phyloP scores from a whole-genome alignment of 106 monocot genomes.

The Platanthera guangdongensis region DNA sequence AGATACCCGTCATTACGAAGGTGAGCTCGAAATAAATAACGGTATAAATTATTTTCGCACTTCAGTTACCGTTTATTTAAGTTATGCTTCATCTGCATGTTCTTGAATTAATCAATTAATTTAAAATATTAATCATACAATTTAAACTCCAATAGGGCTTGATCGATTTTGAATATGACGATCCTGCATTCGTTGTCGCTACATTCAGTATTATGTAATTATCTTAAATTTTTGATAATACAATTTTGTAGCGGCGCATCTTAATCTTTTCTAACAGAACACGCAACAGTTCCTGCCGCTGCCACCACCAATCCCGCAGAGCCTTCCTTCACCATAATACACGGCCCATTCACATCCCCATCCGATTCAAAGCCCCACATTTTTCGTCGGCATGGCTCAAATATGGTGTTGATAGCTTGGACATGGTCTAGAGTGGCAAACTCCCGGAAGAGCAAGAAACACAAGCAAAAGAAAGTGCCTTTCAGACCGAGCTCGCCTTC shows the following conservation, averaged over 20 bases:
- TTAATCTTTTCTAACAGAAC: neutral
- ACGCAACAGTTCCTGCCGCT: slow-evolving; percentile 15
- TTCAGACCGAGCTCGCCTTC: slow-evolving; percentile 39
- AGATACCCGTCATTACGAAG: too few species aligned
- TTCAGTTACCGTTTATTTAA: too few species aligned
- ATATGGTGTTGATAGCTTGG: slow-evolving; percentile 26
- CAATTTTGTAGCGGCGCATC: too few species aligned
- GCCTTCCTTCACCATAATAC: neutral
- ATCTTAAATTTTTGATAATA: too few species aligned
- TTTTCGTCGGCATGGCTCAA: slow-evolving; percentile 5
- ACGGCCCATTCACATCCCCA: neutral
- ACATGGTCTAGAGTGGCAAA: slow-evolving; percentile 16
- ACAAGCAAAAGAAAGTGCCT: slow-evolving; percentile 44
- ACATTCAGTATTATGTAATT: slow-evolving; percentile 10
- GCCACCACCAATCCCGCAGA: neutral
- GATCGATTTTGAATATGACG: too few species aligned
- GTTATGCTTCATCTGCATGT: too few species aligned
- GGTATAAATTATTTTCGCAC: too few species aligned
- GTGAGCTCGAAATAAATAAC: too few species aligned
- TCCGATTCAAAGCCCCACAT: neutral
- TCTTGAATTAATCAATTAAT: too few species aligned
- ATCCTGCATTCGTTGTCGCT: slow-evolving; percentile 30
- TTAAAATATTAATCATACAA: too few species aligned
- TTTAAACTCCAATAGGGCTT: too few species aligned
- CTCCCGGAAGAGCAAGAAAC: slow-evolving; percentile 20